phyloP scores from a whole-genome alignment of 176 grass and related monocot species.

The Aegilops speltoides region DNA sequence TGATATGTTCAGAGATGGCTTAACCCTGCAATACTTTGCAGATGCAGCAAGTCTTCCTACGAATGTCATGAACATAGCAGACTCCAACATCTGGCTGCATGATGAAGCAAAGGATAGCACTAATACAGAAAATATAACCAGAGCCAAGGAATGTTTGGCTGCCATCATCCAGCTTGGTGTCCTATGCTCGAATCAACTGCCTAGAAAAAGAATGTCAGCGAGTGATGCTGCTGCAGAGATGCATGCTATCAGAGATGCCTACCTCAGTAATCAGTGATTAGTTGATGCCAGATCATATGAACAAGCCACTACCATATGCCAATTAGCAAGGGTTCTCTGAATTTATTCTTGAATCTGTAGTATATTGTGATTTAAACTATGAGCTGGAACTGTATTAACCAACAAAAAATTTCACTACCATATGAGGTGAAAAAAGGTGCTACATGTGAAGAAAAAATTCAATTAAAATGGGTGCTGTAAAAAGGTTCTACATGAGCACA shows the following conservation, averaged over 20 bases:
- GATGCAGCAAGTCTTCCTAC: not conserved
- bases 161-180: constrained; percentile 5
- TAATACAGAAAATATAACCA: not conserved
- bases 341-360: not conserved
- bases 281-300: not conserved
- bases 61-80: not conserved
- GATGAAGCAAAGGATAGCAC: not conserved
- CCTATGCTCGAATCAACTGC: constrained; percentile 18
- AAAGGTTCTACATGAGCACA: too few species aligned
- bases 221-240: constrained; percentile 7
- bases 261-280: not conserved
- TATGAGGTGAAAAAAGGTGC: too few species aligned
- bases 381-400: not conserved
- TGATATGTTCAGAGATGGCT: constrained; percentile 10
- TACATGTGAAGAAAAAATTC: too few species aligned
- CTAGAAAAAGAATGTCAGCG: not conserved
- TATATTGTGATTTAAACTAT: not conserved
- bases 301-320: not conserved
- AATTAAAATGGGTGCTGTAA: too few species aligned
- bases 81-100: constrained; percentile 15
- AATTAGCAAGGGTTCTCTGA: not conserved
- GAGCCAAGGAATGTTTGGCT: not conserved
- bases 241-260: constrained; percentile 24
- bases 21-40: not conserved
- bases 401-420: too few species aligned